These are phyloP conservation scores for Gossypium sturtianum DNA, from an alignment of 345 rosid genomes.

Conservation along the genomic window DNA sequence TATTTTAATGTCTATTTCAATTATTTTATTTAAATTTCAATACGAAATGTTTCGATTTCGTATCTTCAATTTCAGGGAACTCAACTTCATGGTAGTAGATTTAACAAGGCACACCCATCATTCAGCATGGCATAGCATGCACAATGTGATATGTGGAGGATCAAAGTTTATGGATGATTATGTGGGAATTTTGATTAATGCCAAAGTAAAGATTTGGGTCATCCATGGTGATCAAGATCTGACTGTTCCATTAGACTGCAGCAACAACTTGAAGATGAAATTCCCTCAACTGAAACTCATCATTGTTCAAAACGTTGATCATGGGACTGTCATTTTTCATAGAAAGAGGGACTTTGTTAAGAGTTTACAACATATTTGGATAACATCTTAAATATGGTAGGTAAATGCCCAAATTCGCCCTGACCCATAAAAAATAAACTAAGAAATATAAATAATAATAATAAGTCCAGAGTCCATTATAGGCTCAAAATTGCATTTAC, in stretches of 20 bases:
- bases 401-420: too few species aligned
- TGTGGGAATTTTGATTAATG: slow-evolving; percentile 31
- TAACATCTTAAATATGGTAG: neutral
- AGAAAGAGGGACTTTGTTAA: slow-evolving; percentile 42
- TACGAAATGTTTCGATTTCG: neutral
- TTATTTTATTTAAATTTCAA: neutral
- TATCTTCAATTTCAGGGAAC: slow-evolving; percentile 29
- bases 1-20: neutral
- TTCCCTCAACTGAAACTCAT: slow-evolving; percentile 35
- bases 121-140: slow-evolving; percentile 80
- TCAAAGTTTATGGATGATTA: slow-evolving; percentile 48
- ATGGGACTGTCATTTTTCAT: slow-evolving; percentile 40
- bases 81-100: slow-evolving; percentile 34
- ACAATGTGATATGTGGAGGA: slow-evolving; percentile 76
- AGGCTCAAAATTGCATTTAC: too few species aligned
- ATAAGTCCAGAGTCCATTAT: too few species aligned
- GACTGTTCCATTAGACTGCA: slow-evolving; percentile 49
- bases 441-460: too few species aligned
- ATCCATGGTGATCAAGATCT: slow-evolving; percentile 59
- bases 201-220: slow-evolving; percentile 31
- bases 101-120: slow-evolving; percentile 71
- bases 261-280: slow-evolving; percentile 41
- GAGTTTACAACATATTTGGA: slow-evolving; percentile 50
- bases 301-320: slow-evolving; percentile 40
- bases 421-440: too few species aligned